Evolutionary conservation across 202 grass and related monocot genomes (phyloP), one percentile per base, ranked within the genome.

Genomic region (Elaeis oleifera): DNA sequence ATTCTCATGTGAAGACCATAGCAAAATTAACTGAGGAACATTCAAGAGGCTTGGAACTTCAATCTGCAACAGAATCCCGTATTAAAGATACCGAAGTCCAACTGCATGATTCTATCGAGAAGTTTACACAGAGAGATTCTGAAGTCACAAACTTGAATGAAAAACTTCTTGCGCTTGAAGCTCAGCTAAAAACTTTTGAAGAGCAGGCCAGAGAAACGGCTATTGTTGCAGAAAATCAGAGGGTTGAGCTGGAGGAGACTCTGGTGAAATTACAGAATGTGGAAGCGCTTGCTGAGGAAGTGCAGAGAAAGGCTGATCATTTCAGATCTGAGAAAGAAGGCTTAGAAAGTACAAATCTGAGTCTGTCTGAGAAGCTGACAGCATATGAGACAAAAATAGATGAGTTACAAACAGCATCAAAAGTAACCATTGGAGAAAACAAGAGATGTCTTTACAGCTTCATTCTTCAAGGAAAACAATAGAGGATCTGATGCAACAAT

Each of bases 131-230:
- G 9, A 44, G 36, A 44, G 36, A 44, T 44, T 44, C 8, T 44
- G 36, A 44, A 3, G 36, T 11, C 36, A 44, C 8, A 44, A 44
- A 44, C 9, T 44, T 44, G 36, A 44, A 13, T 44, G 36, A 44
- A 44, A 44, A 44, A 76, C 81, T 92, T 24, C 76, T 92, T 77
- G 74, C 80, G 56, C 74, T 97, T 8, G 85, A 92, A 78, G 79
- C 77, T 67, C 83, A 97, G 72, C 66, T 85, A 29, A 82, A 82
- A 62, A 86, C 71, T 80, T 90, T 86, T 28, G 80, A 86, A 71
- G 94, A 92, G 60, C 85, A 80, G 50, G 69, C 72, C 58, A 77
- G 70, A 28, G 79, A 86, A 77, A 77, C 79, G 68, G 65, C 76
- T 80, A 52, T 69, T 7, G 19, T 50, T 80, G 79, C 73, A 83